phyloP scores from a whole-genome alignment of 31 red algal genomes.

The Odonthalia washingtoniensis region DNA sequence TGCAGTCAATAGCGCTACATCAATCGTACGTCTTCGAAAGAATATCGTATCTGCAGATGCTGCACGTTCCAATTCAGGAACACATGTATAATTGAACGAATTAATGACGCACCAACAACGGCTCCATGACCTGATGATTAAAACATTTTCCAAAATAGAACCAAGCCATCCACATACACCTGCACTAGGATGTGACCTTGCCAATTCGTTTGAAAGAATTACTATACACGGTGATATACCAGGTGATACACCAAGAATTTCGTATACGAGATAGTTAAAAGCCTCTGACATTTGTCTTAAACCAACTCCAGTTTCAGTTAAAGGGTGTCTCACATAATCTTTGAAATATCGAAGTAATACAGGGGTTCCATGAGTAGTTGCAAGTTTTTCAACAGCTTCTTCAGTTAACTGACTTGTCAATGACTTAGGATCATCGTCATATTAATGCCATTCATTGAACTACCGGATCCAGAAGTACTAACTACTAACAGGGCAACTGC shows the following conservation, averaged over 20 bases:
- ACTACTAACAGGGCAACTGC: no score
- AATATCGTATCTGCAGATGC: conserved; percentile 75
- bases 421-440: no score
- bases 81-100: conserved; percentile 38
- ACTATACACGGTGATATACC: conserved; percentile 56
- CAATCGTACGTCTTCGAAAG: conserved; percentile 68
- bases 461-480: no score
- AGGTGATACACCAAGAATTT: conserved; percentile 67
- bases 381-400: no score
- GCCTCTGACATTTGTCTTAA: no score
- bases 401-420: no score
- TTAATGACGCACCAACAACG: conserved; percentile 61
- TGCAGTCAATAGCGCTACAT: conserved; percentile 74
- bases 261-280: no score
- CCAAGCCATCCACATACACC: no score
- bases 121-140: conserved; percentile 59
- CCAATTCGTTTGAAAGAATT: conserved; percentile 74
- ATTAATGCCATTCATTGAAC: conserved; percentile 3
- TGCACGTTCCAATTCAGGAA: conserved; percentile 64
- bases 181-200: conserved; percentile 69
- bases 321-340: conserved; percentile 53
- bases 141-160: conserved; percentile 80
- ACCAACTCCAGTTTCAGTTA: no score
- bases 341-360: conserved; percentile 69
- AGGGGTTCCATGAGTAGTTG: no score